Conservation (phyloP, 345 rosid genomes). For the Kandelia obovata region DNA sequence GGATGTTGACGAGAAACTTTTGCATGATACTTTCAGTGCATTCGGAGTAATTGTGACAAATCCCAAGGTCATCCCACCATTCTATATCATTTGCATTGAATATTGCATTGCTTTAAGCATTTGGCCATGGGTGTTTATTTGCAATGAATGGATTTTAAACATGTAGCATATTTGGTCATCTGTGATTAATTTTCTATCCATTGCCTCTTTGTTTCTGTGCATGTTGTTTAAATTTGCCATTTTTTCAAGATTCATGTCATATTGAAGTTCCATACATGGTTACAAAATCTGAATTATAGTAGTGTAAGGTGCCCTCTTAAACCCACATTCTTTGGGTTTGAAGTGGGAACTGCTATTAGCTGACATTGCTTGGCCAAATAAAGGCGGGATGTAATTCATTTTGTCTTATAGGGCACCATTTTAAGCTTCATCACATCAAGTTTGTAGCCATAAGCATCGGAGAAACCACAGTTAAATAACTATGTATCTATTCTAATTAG, state of each 20-base stretch:
- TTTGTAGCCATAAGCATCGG: too few species aligned
- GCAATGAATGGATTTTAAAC: not conserved
- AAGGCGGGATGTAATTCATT: too few species aligned
- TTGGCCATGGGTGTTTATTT: not conserved
- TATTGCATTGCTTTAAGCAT: not conserved
- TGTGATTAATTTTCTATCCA: not conserved
- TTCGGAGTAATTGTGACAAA: constrained; percentile 95
- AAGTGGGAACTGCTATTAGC: too few species aligned
- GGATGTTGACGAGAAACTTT: constrained; percentile 98
- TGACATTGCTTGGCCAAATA: too few species aligned
- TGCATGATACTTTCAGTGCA: constrained; percentile 97
- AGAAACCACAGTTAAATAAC: too few species aligned
- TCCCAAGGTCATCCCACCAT: constrained; percentile 65
- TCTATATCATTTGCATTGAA: not conserved
- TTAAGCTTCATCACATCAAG: too few species aligned
- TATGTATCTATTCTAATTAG: too few species aligned
- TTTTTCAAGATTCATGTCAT: not conserved
- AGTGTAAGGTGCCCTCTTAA: too few species aligned
- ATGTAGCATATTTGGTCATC: too few species aligned
- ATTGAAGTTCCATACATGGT: not conserved
- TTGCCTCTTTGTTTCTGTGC: not conserved
- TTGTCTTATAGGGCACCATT: too few species aligned
- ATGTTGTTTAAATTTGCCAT: not conserved
- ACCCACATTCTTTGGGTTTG: too few species aligned
- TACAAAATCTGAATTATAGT: not conserved